Base-by-base conservation (phyloP, 208 protist species). In the Trypanosoma congolense region DNA sequence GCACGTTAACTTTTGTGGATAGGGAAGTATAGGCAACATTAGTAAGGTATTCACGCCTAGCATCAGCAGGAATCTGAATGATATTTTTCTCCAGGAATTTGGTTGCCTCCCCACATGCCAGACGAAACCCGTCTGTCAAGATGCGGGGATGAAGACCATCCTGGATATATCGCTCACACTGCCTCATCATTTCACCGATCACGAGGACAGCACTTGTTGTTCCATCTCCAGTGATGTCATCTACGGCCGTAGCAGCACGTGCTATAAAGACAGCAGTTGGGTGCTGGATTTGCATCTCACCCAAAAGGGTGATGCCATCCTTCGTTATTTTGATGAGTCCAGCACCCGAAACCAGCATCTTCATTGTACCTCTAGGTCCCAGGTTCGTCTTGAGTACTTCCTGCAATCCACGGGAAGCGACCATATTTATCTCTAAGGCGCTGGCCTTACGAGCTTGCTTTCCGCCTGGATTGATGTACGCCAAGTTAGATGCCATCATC, bases 211-310 rank as follows among this genome's bases (percentile, higher is more conserved):
- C 97, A 41, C 93, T 95, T 3, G 98, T 99, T 47, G 98, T 99
- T 31, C 99, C 99, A 83, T 99, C 99, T 35, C 98, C 98, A 24
- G 97, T 98, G 26, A 99, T 98, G 66, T 99, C 98, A 76, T 99
- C 98, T 70, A 97, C 97, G 19, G 99, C 98, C 1, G 98, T 99
- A 12, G 98, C 98, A 24, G 98, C 97, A 25, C 98, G 91, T 6
- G 98, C 98, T 71, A 99, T 99, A 8, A 99, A 77, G 4, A 87
- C 77, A 12, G 98, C 99, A 19, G 98, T 99, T 22, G 99, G 99
- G 73, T 99, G 97, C 70, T 99, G 96, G 69, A 99, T 99, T 77
- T 99, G 98, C 98, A 99, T 99, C 72, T 99, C 98, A 35, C 98
- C 88, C 9, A 99, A 82, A 25, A 99, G 89, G 24, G 98, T 98